Evolutionary conservation across 306 rosid genomes (phyloP).

Genomic region (Rubus parviflorus): DNA sequence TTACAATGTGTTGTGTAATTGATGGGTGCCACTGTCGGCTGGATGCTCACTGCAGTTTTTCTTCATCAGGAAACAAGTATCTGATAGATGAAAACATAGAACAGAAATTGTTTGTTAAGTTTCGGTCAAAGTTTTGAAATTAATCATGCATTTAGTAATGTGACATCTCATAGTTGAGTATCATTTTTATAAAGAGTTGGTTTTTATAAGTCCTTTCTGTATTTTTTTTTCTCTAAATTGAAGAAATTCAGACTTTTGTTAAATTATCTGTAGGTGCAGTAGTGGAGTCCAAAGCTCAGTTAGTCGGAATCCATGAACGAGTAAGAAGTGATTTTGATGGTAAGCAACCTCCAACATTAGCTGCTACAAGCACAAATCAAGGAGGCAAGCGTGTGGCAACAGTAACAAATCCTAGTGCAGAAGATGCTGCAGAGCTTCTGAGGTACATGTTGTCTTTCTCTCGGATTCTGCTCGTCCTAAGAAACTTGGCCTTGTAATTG

Average conservation of each 20-base stretch:
- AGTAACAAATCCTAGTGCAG: conserved; percentile 90
- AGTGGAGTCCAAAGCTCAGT: conserved; percentile 78
- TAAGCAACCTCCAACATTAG: conserved; percentile 57
- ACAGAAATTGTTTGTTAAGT: neutral
- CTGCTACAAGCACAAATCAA: conserved; percentile 38
- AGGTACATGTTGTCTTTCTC: conserved; percentile 43
- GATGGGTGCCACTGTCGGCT: neutral
- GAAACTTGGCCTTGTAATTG: neutral
- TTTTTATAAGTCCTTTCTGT: neutral
- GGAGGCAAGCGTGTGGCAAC: conserved; percentile 61
- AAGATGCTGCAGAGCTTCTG: conserved; percentile 90
- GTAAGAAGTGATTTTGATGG: conserved; percentile 84
- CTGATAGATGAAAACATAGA: conserved; percentile 1
- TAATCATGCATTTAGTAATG: neutral
- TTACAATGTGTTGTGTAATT: neutral
- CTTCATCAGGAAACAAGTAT: neutral
- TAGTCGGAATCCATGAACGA: conserved; percentile 94
- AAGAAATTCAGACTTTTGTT: neutral
- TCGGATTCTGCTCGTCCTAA: neutral
- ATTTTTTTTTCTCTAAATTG: too few relatives aligned
- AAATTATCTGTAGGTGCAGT: conserved; percentile 58
- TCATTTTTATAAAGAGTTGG: neutral
- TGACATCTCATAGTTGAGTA: neutral
- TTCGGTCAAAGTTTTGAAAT: neutral
- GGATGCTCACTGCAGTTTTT: neutral